Base-by-base conservation (phyloP, 108 stramenopile genomes). In the Bacterosira constricta region DNA sequence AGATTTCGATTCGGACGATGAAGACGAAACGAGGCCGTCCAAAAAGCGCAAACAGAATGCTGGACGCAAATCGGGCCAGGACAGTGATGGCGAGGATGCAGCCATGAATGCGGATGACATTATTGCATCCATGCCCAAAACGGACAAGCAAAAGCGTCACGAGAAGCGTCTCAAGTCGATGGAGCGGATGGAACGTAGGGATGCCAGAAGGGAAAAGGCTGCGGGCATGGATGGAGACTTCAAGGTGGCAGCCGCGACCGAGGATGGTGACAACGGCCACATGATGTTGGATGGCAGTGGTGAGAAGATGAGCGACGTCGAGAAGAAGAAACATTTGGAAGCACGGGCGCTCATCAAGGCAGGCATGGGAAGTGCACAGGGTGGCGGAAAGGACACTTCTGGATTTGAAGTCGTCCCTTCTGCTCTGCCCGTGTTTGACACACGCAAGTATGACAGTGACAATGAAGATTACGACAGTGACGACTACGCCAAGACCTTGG, bases 401-500 rank as follows among this genome's bases (percentile, higher is more conserved):
- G 82, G 82, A 0, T 88, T 92, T 55, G 92, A 92, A 52, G 85
- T 92, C 6, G 90, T 94, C 17, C 76, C 86, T 61, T 35, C 85
- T 20, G 49, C 30, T 32, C 69, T 93, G 23, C 92, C 87, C 2
- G 56, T 88, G 5, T 65, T 83, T n/a, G 97, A 98, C 74, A 70
- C 85, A 20, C 86, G 97, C 46, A 85, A 90, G 29, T 98, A 98
- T 55, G 94, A 96, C 52, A 90, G 88, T 12, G 98, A 97, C 23
- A 66, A 96, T 63, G 98, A 99, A 73, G 96, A 97, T 49, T 99
- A 99, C 77, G 98, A 99, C 79, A 96, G 91, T 55, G 98, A 99
- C 47, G 98, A 98, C 65, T 89, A 93, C 44, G 93, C 95, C 1
- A 72, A 90, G 51, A 96, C 96, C 4, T 75, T 99, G 21, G 98